These are phyloP conservation scores for Trametes punicea DNA, from an alignment of 768 basidiomycete species.

Conservation along the genomic window DNA sequence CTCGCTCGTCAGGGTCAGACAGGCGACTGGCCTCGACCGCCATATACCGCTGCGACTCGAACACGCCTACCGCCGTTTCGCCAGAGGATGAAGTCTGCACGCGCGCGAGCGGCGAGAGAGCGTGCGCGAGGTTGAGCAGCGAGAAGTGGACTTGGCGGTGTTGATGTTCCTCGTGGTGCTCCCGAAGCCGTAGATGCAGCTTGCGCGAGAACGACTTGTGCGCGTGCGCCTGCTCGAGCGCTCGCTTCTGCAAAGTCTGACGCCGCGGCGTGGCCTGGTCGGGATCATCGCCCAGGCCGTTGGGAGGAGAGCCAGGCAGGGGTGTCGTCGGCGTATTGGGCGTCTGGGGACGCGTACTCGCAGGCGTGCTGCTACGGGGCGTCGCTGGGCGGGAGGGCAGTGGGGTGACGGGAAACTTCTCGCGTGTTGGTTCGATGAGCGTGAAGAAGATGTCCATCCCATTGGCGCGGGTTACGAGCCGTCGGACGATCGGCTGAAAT, in stretches of 20 bases:
- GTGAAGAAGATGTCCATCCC: slow-evolving; percentile 62
- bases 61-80: slow-evolving; percentile 66
- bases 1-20: slow-evolving; percentile 45
- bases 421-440: slow-evolving; percentile 59
- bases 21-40: slow-evolving; percentile 59
- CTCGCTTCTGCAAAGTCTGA: slow-evolving; percentile 1
- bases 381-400: slow-evolving; percentile 37
- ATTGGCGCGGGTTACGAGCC: slow-evolving; percentile 54
- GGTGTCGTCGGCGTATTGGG: slow-evolving; percentile 17
- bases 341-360: slow-evolving; percentile 34
- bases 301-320: not conserved
- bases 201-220: slow-evolving; percentile 21
- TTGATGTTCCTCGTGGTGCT: slow-evolving; percentile 19
- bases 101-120: slow-evolving; percentile 15
- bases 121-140: slow-evolving; percentile 25
- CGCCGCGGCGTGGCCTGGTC: slow-evolving; percentile 1
- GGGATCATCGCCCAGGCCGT: not conserved
- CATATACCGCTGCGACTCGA: slow-evolving; percentile 68
- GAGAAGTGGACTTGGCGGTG: slow-evolving; percentile 27
- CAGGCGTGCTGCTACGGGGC: slow-evolving; percentile 39
- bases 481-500: slow-evolving; percentile 48
- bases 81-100: slow-evolving; percentile 1
- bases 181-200: slow-evolving; percentile 11
- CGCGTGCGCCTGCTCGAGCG: slow-evolving; percentile 4
- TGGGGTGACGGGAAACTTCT: slow-evolving; percentile 43